Evolutionary conservation across 2,329 filamentous ascomycete species (phyloP).

Genomic region (Polychaeton citri): DNA sequence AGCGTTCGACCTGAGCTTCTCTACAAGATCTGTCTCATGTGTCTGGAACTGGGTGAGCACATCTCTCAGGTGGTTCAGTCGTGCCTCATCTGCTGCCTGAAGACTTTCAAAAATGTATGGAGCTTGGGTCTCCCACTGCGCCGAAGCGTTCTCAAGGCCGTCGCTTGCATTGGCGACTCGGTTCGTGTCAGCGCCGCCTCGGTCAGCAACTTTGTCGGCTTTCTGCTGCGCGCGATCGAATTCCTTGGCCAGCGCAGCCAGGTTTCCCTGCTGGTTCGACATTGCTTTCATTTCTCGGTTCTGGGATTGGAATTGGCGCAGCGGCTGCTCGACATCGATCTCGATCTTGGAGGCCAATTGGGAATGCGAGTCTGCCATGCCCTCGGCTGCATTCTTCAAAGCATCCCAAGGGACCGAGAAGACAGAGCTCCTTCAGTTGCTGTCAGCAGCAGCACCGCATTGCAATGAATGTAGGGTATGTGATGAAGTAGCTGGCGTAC

Average conservation of each 20-base stretch:
- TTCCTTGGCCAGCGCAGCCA: constrained; percentile 68
- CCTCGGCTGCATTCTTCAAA: constrained; percentile 65
- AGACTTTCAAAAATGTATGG: constrained; percentile 90
- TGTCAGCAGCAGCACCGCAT: neutral
- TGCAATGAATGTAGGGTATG: neutral
- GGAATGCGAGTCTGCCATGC: constrained; percentile 72
- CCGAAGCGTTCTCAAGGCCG: constrained; percentile 62
- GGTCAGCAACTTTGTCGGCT: constrained; percentile 69
- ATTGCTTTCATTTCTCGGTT: constrained; percentile 70
- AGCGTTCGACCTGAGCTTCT: constrained; percentile 58
- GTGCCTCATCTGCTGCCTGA: constrained; percentile 78
- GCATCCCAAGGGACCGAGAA: constrained; percentile 86
- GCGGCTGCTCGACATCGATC: constrained; percentile 70
- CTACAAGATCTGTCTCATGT: constrained; percentile 76
- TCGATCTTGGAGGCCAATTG: constrained; percentile 71
- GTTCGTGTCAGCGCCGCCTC: constrained; percentile 59
- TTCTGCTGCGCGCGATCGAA: constrained; percentile 74
- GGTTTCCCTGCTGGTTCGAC: constrained; percentile 66
- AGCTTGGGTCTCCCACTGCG: constrained; percentile 87
- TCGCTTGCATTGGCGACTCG: constrained; percentile 64
- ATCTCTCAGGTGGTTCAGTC: constrained; percentile 81
- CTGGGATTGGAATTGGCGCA: constrained; percentile 60
- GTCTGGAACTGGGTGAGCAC: constrained; percentile 86
- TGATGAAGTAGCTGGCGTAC: constrained; percentile 39
- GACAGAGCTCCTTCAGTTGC: constrained; percentile 42